Conservation (phyloP, 169 alveolate genomes). For the Eimeria necatrix region DNA sequence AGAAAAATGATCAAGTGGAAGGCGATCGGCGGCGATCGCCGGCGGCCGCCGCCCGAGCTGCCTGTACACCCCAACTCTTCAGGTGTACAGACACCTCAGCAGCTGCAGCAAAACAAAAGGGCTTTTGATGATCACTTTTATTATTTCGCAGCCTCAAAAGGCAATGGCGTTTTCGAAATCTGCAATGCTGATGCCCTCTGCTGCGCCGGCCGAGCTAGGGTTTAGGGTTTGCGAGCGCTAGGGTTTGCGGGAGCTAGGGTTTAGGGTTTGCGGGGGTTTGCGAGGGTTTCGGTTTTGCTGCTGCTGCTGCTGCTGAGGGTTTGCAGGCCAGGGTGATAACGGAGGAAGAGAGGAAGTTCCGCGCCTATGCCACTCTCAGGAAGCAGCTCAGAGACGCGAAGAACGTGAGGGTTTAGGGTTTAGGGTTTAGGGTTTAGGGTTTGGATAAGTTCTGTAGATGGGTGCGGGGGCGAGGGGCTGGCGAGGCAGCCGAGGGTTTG, state of each 20-base stretch:
- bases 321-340: conserved; percentile 86
- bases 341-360: conserved; percentile 84
- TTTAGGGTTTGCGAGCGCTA: neutral
- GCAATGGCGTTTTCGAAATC: conserved; percentile 25
- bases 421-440: conserved; percentile 13
- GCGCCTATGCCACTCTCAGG: conserved; percentile 86
- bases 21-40: too few relatives aligned
- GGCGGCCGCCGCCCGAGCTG: too few relatives aligned
- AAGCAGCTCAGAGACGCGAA: conserved; percentile 84
- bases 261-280: neutral
- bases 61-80: conserved; percentile 12
- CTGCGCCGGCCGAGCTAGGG: neutral
- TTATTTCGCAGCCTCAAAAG: neutral
- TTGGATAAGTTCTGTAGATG: neutral
- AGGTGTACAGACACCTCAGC: neutral
- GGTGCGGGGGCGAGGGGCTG: neutral
- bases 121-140: neutral
- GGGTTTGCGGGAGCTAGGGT: neutral
- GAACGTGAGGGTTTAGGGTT: conserved; percentile 80
- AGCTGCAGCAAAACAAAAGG: neutral
- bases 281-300: neutral
- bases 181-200: conserved; percentile 59
- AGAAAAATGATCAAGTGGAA: too few relatives aligned
- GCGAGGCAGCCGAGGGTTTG: neutral
- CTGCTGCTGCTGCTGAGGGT: neutral